Conservation (phyloP, 495 filamentous ascomycete species). For the Penicillium malachiteum region DNA sequence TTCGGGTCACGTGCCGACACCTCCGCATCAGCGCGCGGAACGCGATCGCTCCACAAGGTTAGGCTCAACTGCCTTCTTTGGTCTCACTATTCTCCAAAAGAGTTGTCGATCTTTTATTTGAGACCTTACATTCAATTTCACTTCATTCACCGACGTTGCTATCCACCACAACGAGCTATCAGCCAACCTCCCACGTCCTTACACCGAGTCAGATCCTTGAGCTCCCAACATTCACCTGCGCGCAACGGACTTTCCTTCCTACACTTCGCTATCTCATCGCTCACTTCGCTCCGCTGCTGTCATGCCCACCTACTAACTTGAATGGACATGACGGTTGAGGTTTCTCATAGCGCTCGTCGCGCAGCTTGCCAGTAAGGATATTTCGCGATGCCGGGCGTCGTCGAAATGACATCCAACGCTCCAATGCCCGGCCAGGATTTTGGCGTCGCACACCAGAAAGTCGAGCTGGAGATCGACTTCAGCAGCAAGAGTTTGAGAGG, state of each 20-base stretch:
- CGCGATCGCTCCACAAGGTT: constrained; percentile 1
- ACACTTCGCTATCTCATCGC: not conserved
- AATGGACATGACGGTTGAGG: constrained; percentile 45
- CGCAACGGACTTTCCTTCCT: not conserved
- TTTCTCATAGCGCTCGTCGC: constrained; percentile 39
- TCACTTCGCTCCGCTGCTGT: not conserved
- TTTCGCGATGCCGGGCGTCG: constrained; percentile 47
- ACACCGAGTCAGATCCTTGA: no score
- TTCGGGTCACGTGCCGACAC: constrained; percentile 19
- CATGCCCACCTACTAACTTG: constrained; percentile 5
- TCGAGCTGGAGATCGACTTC: constrained; percentile 88
- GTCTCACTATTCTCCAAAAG: not conserved
- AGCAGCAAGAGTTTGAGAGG: constrained; percentile 70
- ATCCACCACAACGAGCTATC: not conserved
- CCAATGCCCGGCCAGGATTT: constrained; percentile 45
- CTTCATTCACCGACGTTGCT: not conserved
- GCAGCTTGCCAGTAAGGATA: constrained; percentile 42
- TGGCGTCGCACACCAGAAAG: constrained; percentile 73
- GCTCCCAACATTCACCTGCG: not conserved
- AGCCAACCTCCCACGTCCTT: no score
- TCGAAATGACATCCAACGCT: constrained; percentile 39
- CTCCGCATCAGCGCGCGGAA: constrained; percentile 25
- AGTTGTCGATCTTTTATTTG: not conserved
- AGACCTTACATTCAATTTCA: not conserved
- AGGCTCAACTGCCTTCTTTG: not conserved